phyloP scores from a whole-genome alignment of 805 yeast species.

The Schwanniomyces sp. region DNA sequence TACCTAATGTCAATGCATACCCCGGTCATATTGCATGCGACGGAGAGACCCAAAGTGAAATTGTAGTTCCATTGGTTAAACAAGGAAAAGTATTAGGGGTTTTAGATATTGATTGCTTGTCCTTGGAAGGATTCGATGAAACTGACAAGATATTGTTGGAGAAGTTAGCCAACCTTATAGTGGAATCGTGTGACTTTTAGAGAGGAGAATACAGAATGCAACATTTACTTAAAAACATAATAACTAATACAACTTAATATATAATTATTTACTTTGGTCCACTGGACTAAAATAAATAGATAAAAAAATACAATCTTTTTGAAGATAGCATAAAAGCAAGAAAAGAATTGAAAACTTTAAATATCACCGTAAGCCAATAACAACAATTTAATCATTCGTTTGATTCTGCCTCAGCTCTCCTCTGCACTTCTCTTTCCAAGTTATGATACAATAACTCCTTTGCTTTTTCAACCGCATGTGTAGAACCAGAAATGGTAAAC shows the following conservation, averaged over 20 bases:
- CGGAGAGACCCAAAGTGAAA: slow-evolving; percentile 90
- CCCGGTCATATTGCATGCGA: slow-evolving; percentile 98
- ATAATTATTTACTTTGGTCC: background rate
- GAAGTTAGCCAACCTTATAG: slow-evolving; percentile 52
- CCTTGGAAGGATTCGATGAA: slow-evolving; percentile 62
- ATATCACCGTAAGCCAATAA: background rate
- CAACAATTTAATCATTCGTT: slow-evolving; percentile 1
- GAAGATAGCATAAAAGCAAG: background rate
- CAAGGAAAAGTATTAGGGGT: slow-evolving; percentile 60
- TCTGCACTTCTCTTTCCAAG: slow-evolving; percentile 57
- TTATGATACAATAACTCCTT: slow-evolving; percentile 56
- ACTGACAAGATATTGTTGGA: slow-evolving; percentile 62
- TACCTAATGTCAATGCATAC: slow-evolving; percentile 70
- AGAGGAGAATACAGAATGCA: background rate
- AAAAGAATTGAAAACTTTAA: slow-evolving; percentile 1
- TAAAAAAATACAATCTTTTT: background rate
- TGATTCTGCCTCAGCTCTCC: slow-evolving; percentile 25
- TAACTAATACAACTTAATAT: background rate
- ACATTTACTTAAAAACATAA: background rate
- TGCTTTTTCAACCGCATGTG: slow-evolving; percentile 57
- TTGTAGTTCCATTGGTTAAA: slow-evolving; percentile 77
- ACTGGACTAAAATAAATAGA: background rate
- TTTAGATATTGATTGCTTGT: slow-evolving; percentile 80
- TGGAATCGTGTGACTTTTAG: slow-evolving; percentile 46
- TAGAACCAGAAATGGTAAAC: slow-evolving; percentile 68